phyloP scores from a whole-genome alignment of 2,329 filamentous ascomycete genomes.

The Penicillium paneum region DNA sequence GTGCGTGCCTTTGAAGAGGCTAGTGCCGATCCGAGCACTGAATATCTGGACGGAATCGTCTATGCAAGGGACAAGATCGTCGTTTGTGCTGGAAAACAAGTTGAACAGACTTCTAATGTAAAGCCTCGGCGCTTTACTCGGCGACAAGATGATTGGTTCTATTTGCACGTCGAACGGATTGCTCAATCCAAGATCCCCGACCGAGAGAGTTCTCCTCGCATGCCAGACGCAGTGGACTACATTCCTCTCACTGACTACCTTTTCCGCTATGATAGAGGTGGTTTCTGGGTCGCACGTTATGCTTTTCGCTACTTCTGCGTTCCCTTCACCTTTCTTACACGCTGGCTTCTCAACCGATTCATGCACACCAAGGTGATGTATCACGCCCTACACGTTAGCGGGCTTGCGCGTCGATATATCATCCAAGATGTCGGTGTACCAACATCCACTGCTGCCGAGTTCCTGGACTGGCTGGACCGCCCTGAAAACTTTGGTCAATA shows the following conservation, averaged over 20 bases:
- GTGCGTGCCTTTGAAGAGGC: slow-evolving; percentile 50
- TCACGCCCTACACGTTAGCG: slow-evolving; percentile 59
- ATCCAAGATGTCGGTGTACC: slow-evolving; percentile 64
- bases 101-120: slow-evolving; percentile 43
- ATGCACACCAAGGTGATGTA: slow-evolving; percentile 63
- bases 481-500: slow-evolving; percentile 46
- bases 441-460: slow-evolving; percentile 49
- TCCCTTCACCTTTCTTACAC: slow-evolving; percentile 59
- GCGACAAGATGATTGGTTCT: slow-evolving; percentile 68
- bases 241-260: slow-evolving; percentile 39
- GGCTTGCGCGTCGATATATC: slow-evolving; percentile 55
- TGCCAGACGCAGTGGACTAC: slow-evolving; percentile 17
- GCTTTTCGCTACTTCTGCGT: slow-evolving; percentile 60
- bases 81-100: slow-evolving; percentile 59
- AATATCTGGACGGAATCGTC: slow-evolving; percentile 70
- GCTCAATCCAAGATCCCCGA: slow-evolving; percentile 1
- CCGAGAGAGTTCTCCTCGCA: not conserved
- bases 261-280: slow-evolving; percentile 57
- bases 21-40: slow-evolving; percentile 43
- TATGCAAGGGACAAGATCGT: slow-evolving; percentile 56
- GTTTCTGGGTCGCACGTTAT: slow-evolving; percentile 62
- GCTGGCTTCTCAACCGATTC: slow-evolving; percentile 59
- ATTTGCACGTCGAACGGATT: slow-evolving; percentile 54
- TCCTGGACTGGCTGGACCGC: slow-evolving; percentile 52
- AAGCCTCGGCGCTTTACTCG: slow-evolving; percentile 53